phyloP scores from a whole-genome alignment of 1,284 basidiomycete genomes.

The Rhodotorula sp. region DNA sequence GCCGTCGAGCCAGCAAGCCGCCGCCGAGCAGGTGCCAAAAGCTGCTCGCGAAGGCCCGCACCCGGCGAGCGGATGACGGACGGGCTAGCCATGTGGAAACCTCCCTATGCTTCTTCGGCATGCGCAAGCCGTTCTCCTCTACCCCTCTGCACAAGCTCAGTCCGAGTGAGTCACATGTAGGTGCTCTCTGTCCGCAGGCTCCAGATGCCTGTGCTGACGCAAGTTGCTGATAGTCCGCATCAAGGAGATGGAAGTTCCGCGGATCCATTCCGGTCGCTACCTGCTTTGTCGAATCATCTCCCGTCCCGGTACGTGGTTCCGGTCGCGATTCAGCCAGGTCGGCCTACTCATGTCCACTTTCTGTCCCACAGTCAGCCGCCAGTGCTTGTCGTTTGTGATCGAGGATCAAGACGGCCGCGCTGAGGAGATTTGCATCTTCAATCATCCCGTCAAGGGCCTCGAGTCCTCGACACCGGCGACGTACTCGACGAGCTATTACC shows the following conservation, averaged over 20 bases:
- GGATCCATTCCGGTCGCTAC: not conserved
- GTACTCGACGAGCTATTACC: slow-evolving; percentile 47
- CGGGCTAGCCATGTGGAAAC: accelerated
- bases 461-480: slow-evolving; percentile 9
- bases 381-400: not conserved
- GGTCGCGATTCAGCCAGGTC: too few species aligned
- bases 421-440: slow-evolving; percentile 45
- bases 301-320: not conserved
- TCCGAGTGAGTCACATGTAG: not conserved
- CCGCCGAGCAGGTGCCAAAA: not conserved
- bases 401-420: slow-evolving; percentile 11
- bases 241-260: not conserved
- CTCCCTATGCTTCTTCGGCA: not conserved
- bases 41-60: not conserved
- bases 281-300: slow-evolving; percentile 5
- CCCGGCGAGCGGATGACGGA: too few species aligned
- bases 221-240: not conserved
- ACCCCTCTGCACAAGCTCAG: not conserved
- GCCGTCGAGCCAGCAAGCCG: not conserved
- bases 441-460: slow-evolving; percentile 43
- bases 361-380: not conserved
- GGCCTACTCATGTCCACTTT: too few species aligned
- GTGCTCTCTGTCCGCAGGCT: not conserved
- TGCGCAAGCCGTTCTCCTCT: not conserved
- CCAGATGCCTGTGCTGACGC: not conserved